Conservation (phyloP, 352 stramenopile species). For the Phytophthora constricta region DNA sequence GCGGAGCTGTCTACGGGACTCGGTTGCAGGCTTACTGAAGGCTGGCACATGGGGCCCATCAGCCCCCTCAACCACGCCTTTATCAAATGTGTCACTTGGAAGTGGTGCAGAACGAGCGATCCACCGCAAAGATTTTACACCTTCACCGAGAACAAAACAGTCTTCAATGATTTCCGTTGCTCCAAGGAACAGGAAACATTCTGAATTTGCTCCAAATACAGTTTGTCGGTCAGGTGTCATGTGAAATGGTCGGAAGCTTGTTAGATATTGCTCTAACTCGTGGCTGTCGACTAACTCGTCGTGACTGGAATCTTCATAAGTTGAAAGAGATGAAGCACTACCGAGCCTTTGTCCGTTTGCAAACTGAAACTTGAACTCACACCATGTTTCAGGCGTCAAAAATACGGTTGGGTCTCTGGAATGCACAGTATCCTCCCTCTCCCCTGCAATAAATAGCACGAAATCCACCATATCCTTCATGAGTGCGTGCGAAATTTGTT, state of each 20-base stretch:
- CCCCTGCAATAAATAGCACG: constrained; percentile 53
- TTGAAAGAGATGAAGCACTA: background rate
- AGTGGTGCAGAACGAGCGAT: constrained; percentile 27
- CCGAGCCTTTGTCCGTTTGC: constrained; percentile 19
- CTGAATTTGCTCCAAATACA: constrained; percentile 28
- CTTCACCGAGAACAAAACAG: constrained; percentile 60
- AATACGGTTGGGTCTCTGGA: constrained; percentile 46
- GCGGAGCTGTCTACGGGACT: constrained; percentile 35
- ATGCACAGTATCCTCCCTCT: constrained; percentile 57
- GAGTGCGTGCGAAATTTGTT: constrained; percentile 47
- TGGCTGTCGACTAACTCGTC: constrained; percentile 34
- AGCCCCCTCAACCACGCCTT: background rate
- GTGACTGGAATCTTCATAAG: constrained; percentile 10
- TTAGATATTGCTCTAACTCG: constrained; percentile 57
- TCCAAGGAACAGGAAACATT: constrained; percentile 55
- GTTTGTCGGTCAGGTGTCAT: constrained; percentile 16
- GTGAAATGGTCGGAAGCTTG: constrained; percentile 37
- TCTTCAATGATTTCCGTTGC: constrained; percentile 52
- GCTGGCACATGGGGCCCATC: background rate
- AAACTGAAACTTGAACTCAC: constrained; percentile 64
- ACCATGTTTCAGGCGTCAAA: constrained; percentile 53
- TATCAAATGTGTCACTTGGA: background rate
- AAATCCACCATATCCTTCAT: constrained; percentile 68
- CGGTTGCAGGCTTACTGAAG: background rate
- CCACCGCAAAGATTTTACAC: constrained; percentile 73